These are phyloP conservation scores for Tricholoma matsutake DNA, from an alignment of 768 basidiomycete species.

Conservation along the genomic window DNA sequence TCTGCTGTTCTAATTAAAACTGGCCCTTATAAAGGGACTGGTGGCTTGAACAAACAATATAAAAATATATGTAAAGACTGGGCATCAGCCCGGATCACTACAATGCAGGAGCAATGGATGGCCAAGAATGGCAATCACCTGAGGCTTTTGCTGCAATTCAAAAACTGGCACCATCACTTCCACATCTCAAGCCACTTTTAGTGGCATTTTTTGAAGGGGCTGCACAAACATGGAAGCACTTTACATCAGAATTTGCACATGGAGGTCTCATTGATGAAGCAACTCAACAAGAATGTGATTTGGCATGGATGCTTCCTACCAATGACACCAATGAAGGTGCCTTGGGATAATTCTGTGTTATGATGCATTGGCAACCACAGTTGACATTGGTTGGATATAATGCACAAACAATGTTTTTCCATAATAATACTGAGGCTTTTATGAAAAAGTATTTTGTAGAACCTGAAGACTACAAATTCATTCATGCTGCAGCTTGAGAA, in stretches of 20 bases:
- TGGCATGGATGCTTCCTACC: slow-evolving; percentile 14
- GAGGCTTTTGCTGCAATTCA: no score
- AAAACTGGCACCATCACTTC: no score
- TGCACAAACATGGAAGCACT: background rate
- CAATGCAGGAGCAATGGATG: background rate
- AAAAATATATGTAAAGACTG: no score
- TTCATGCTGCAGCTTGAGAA: no score
- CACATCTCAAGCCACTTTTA: background rate
- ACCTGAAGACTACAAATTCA: no score
- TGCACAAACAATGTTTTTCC: background rate
- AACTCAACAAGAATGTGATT: slow-evolving; percentile 9
- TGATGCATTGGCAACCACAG: background rate
- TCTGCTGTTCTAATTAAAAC: no score
- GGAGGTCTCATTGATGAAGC: background rate
- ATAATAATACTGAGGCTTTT: no score
- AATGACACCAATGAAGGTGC: slow-evolving; percentile 19
- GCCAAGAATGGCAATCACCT: no score
- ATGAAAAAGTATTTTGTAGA: no score
- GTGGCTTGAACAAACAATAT: no score
- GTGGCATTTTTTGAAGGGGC: background rate
- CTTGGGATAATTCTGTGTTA: slow-evolving; percentile 11
- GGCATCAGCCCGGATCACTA: no score
- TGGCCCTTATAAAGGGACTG: no score
- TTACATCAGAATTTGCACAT: background rate
- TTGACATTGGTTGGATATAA: background rate